Base-by-base conservation (phyloP, 2,329 filamentous ascomycete genomes). In the Diaporthe sp. region DNA sequence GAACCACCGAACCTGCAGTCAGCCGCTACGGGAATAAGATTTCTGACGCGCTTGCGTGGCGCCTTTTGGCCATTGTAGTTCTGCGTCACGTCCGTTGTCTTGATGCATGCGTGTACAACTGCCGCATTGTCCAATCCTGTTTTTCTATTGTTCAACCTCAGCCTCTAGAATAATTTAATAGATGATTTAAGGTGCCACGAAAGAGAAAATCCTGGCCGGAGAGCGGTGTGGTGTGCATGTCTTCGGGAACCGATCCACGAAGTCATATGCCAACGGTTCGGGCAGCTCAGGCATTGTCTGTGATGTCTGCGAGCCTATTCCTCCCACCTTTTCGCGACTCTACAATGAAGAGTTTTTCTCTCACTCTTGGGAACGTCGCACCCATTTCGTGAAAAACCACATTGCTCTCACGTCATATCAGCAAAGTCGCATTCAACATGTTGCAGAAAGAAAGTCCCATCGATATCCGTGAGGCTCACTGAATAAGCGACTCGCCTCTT, bases 41-140 rank as follows among this genome's bases (percentile, higher is more conserved):
- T 47, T 30, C 40, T 47, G 17, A 50, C 60, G 9, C 28, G 42
- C 28, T 66, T 66, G 42, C 60, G 60, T 50, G 42, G 60, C 60
- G 28, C 40, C 5, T 17, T 13, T 66, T 47, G 38, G 42, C 28
- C 50, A 50, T 33, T n/a, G 25, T 10, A 2, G 40, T 33, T 50
- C 19, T 45, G 28, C 50, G 42, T 66, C 40, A 50, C 60, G 15
- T 50, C 60, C 40, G 28, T n/a, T n/a, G 17, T 50, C 40, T 50
- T 25, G 28, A 12, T 35, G 33, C 40, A 66, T 50, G 60, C 60
- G 12, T 42, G 57, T 61, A 38, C 35, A 19, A 61, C n/a, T 25
- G 57, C n/a, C 57, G 57, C 6, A 61, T 17, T 42, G 6, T 42
- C 35, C n/a, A 42, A 42, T 61, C 25, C 7, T 2, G 57, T 19